Base-by-base conservation (phyloP, 1,284 basidiomycete genomes). In the Peniophora sp. region DNA sequence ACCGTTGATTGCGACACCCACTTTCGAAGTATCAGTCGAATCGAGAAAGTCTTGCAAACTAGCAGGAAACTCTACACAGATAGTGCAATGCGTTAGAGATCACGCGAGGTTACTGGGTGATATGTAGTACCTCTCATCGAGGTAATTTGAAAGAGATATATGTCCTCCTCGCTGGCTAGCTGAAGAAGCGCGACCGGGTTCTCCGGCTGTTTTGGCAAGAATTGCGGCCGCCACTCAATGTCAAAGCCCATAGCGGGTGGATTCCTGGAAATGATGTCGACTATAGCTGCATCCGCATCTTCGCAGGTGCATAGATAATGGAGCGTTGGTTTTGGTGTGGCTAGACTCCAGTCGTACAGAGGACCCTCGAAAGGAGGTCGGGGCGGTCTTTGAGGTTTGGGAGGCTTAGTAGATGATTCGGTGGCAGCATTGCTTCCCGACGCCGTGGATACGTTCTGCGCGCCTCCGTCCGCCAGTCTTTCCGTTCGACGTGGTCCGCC, bases 131-230 rank as follows among this genome's bases (percentile, higher is more conserved):
- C 66, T 65, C 53, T 58, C 81, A 89, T 89, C 25, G 68, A 68
- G 51, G 69, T 74, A 50, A 89, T 58, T 56, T 89, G 87, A 8
- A 89, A 63, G 2, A 89, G 74, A 35, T 83, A 63, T 17, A 86
- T 73, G 14, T 62, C 68, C 6, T 77, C 61, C 6, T 66, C 60
- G 53, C 70, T 77, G 3, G 84, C 81, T 23, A 89, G 71, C 60
- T 89, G 86, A 2, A 89, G 71, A 16, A 89, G 70, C 2, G 87
- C 79, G 24, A 85, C 80, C 14, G 73, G 81, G 57, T 88, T 85
- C 63, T 80, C 75, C 23, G 64, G 59, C 19, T 65, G 59, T 14
- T 79, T 78, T 57, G 76, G 79, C 44, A 59, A 53, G 56, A 67
- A 79, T 20, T 59, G 77, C 0, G 86, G 86, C 53, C 74, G 77